Evolutionary conservation across 1,284 basidiomycete genomes (phyloP), one percentile per base, ranked within the genome.

Genomic region (Pyrrhoderma lamaoense): DNA sequence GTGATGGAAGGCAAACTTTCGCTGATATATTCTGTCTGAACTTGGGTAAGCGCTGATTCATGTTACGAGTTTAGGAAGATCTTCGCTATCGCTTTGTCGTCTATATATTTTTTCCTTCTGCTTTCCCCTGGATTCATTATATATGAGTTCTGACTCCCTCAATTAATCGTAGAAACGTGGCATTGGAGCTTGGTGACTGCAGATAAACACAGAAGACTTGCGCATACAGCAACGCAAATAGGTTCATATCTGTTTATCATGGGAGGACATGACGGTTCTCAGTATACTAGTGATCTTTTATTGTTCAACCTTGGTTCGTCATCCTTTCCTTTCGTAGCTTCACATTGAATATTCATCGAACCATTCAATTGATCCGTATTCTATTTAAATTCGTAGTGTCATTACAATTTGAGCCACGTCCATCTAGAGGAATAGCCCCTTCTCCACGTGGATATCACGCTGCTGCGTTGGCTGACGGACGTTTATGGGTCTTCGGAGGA

Each of bases 161-260:
- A 23, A 31, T 18, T 45, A 25, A 3, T 13, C 25, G 25, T 51
- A 92, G 90, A 88, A 59, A 80, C 80, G 1, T 69, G 82, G 40
- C 62, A 72, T 2, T 93, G 91, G 91, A 84, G 18, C 70, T 77
- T 42, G 71, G 89, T 19, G 73, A 77, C 57, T 67, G 75, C 35
- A 68, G 71, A 40, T 74, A 75, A 64, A 39, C 77, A 89, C 62
- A 80, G 84, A 54, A 80, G 92, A 8, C 73, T 95, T 34, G 89
- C 90, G 23, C 93, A 96, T 61, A 88, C 86, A 3, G 78, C 91
- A 2, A 93, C 91, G 0, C 90, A 90, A 63, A 88, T 96, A 14
- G 93, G 93, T n/a, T 92, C 89, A 1, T 94, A 92, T 61, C 78
- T 96, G 0, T 93, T 93, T 68, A 77, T 95, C 52, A 76, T 86